Base-by-base conservation (phyloP, 345 rosid genomes). In the Ceriops decandra region DNA sequence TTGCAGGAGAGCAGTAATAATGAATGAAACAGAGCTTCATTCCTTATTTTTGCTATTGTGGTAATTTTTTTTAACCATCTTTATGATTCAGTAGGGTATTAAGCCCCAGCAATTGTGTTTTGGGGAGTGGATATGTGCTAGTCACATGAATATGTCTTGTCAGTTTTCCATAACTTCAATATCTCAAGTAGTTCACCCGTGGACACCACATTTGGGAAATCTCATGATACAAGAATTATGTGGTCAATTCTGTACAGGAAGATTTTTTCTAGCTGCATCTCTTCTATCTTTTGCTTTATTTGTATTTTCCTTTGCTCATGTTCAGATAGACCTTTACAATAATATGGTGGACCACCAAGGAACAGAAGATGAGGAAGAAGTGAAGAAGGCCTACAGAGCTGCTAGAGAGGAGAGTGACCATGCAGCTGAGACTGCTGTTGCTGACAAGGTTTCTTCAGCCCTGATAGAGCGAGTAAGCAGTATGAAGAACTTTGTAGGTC, bases 291-390 rank as follows among this genome's bases (percentile, higher is more conserved):
- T 6, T 9, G 6, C 20, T 56, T 60, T 72, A n/a, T 57, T 26
- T 61, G 51, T 66, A 38, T 47, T 57, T 64, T 11, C 49, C 33
- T 17, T 26, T 56, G 42, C 47, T 38, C 36, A 26, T 72, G 60
- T 75, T 60, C 90, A 91, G 99, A 82, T 95, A 26, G 88, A 87
- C 30, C 76, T 95, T 42, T 95, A 95, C 79, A 90, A 91, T 79
- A 90, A 82, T 68, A 85, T 91, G 99, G 95, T 91, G 68, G 90
- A 87, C 70, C 88, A 86, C 84, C 96, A 91, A 68, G 96, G 98
- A 46, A 87, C 84, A 46, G 84, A 90, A 54, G 83, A 82, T 38
- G 98, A 91, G 72, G 90, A 85, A 82, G 89, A 76, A 72, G 93
- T 93, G 46, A 86, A 84, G 72, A 79, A 82, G 79, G 96, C 99